A percentile compares a stretch with the other conserved stretches of the same genome.
These are phyloP conservation scores for Colletotrichum incanum DNA, from an alignment of 2,329 filamentous ascomycete genomes.

Conservation along the genomic window DNA sequence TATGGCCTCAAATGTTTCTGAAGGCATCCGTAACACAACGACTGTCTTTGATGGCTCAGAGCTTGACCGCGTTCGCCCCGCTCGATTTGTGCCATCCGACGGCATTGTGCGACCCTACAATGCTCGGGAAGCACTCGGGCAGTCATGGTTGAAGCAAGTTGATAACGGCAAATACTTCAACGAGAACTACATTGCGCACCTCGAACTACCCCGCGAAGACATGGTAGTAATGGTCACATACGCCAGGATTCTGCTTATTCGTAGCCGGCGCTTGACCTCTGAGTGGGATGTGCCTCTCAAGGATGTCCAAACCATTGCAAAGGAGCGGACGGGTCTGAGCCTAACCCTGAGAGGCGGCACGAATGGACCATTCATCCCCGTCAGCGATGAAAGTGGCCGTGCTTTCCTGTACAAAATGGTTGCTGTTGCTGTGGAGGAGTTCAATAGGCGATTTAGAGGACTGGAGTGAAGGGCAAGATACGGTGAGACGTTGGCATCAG, in stretches of 20 bases:
- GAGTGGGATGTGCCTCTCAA: conserved; percentile 98
- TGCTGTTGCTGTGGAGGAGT: conserved; percentile 77
- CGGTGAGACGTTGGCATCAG: not conserved
- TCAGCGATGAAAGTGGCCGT: conserved; percentile 85
- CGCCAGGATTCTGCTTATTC: conserved; percentile 89
- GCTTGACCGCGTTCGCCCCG: conserved; percentile 93
- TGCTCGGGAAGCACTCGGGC: conserved; percentile 93
- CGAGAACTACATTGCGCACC: conserved; percentile 96
- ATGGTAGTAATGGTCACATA: conserved; percentile 93
- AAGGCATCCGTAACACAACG: conserved; percentile 98
- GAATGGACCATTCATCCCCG: conserved; percentile 95
- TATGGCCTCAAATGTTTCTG: conserved; percentile 95
- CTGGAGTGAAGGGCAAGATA: conserved; percentile 50
- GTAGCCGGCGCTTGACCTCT: conserved; percentile 85
- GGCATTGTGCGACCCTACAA: conserved; percentile 96
- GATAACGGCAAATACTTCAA: conserved; percentile 99
- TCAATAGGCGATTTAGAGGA: conserved; percentile 73
- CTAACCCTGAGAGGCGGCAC: conserved; percentile 90
- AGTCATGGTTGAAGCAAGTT: conserved; percentile 98
- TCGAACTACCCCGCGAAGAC: conserved; percentile 91
- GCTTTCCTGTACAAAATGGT: conserved; percentile 77
- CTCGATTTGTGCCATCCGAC: conserved; percentile 92
- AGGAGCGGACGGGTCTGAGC: conserved; percentile 94
- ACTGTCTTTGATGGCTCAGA: conserved; percentile 97
- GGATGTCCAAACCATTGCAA: conserved; percentile 96